Conservation (phyloP, 345 rosid species). For the Salix arbutifolia region DNA sequence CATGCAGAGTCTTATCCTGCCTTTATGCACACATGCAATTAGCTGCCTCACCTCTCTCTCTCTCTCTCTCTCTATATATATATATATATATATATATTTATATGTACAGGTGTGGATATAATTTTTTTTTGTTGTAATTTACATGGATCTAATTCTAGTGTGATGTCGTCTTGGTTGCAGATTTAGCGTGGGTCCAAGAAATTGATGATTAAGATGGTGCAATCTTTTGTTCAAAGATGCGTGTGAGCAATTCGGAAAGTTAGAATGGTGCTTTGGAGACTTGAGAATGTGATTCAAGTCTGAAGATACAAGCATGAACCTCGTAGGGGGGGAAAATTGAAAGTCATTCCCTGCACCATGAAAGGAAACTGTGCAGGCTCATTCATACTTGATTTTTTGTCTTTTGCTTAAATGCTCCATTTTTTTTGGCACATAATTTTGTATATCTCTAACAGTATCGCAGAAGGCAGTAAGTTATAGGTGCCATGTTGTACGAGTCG, state of each 20-base stretch:
- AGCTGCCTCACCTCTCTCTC: not conserved
- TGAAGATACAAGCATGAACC: conserved; percentile 3
- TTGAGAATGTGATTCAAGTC: not conserved
- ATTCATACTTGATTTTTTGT: conserved; percentile 17
- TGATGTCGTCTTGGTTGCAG: conserved; percentile 34
- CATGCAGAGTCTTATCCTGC: not conserved
- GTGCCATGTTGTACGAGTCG: not conserved
- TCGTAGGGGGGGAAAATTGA: not conserved
- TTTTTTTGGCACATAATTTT: conserved; percentile 40
- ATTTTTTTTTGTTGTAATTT: not conserved
- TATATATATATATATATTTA: fast-evolving
- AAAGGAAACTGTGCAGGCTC: conserved; percentile 32
- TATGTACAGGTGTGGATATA: no score
- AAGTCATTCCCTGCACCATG: conserved; percentile 5
- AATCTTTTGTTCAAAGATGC: not conserved
- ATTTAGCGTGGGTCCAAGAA: conserved; percentile 94
- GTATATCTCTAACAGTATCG: conserved; percentile 17
- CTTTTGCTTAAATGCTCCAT: not conserved
- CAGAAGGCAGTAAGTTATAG: conserved; percentile 12
- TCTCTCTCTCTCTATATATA: no score
- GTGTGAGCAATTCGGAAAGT: no score
- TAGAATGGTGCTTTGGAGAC: not conserved
- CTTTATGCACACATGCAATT: not conserved
- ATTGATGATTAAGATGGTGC: conserved; percentile 58
- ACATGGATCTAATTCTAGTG: not conserved